Conservation (phyloP, 768 basidiomycete genomes). For the Boletus insuetus region DNA sequence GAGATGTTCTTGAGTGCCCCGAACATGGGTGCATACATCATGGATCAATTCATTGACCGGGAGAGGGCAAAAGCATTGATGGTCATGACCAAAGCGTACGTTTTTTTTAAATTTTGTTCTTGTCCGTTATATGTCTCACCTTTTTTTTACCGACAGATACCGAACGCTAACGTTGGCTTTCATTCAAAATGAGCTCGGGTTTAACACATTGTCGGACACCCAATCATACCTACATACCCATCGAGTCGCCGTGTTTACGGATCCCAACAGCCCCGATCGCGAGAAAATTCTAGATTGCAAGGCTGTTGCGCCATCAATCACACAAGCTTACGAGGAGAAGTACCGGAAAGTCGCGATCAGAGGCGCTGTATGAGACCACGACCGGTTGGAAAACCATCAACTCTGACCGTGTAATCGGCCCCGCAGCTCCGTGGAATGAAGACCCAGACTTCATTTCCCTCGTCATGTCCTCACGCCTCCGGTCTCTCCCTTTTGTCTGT, state of each 20-base stretch:
- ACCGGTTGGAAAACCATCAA: background rate
- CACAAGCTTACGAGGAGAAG: constrained; percentile 70
- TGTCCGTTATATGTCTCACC: background rate
- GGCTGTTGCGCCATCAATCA: constrained; percentile 52
- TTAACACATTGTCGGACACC: constrained; percentile 63
- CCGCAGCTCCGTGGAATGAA: constrained; percentile 14
- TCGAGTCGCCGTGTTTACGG: constrained; percentile 62
- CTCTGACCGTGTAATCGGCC: background rate
- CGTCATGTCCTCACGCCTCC: constrained; percentile 8
- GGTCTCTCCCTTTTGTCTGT: constrained; percentile 10
- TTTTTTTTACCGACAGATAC: constrained; percentile 56
- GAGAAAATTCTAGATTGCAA: constrained; percentile 75
- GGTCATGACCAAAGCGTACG: constrained; percentile 92
- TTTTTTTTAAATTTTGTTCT: constrained; percentile 12
- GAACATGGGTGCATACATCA: constrained; percentile 98
- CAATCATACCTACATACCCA: constrained; percentile 71
- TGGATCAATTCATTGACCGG: constrained; percentile 96
- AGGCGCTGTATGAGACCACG: constrained; percentile 71
- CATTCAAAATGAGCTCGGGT: constrained; percentile 79
- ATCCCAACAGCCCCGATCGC: constrained; percentile 57
- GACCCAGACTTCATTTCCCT: constrained; percentile 9
- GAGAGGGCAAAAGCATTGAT: constrained; percentile 85
- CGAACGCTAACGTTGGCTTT: constrained; percentile 71
- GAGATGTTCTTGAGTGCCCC: constrained; percentile 78
- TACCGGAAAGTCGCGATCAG: constrained; percentile 87